Base-by-base conservation (phyloP, 306 rosid species). In the Pyrus betulifolia region DNA sequence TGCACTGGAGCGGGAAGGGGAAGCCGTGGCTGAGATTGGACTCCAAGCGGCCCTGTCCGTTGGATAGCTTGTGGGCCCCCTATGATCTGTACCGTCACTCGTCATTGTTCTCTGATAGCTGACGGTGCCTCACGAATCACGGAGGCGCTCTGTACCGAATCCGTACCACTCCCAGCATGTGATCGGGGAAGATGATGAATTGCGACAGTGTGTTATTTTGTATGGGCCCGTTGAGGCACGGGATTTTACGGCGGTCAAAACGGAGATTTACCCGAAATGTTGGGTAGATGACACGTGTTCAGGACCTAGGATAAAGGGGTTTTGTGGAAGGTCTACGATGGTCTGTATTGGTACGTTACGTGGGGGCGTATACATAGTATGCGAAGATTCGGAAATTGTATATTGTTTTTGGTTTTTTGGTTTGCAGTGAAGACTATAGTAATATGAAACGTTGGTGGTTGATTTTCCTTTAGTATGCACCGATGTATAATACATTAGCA, bases 1-100 rank as follows among this genome's bases (percentile, higher is more conserved):
- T 93, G 35, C 98, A 91, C 67, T 93, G 98, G 98, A 93, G 98
- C 71, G 98, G 97, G 5, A 93, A 93, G 35, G 98, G 98, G 38
- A 93, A 93, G 81, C 98, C 98, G 0, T 93, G 98, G 98, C 86
- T 91, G 17, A 81, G 98, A 54, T 79, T 93, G 55, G 96, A 93
- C 82, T 86, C 97, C 0, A 91, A 85, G 79, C 84, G 81, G 74
- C 96, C 96, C 0, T 93, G 98, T 68, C 97, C 97, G 17, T 77
- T 91, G 82, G 98, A 93, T 83, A 89, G 93, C 61, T 51, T 93
- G 28, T 93, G 98, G 98, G 93, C 91, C 11, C 98, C 97, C 0
- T 93, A 93, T 52, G 98, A 93, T 82, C 89, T 93, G 8, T 82
- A 82, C 55, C 96, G 90, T 10, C 96, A 87, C 42, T 81, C 90